Conservation (phyloP, 228 moss, liverwort and hornwort genomes). For the Sphagnum fallax region DNA sequence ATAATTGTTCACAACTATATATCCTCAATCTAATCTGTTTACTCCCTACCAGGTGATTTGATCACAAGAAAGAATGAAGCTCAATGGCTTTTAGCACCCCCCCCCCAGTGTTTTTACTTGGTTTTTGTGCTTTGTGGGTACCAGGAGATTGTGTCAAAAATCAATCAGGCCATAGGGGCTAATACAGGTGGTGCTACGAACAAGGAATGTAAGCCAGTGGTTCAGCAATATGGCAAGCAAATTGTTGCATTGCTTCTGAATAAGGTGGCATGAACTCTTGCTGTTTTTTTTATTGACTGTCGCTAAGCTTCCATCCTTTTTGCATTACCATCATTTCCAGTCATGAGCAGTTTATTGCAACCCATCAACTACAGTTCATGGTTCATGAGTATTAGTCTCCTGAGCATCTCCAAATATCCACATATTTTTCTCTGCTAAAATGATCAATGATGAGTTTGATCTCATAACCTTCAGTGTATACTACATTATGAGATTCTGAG, state of each 20-base stretch:
- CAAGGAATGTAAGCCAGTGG: conserved; percentile 82
- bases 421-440: background rate
- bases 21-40: background rate
- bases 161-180: conserved; percentile 88
- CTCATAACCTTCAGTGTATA: background rate
- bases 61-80: too few relatives aligned
- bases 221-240: conserved; percentile 71
- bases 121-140: background rate
- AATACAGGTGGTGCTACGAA: conserved; percentile 75
- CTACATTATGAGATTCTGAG: too few relatives aligned
- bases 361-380: background rate
- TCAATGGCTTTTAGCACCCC: too few relatives aligned
- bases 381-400: background rate
- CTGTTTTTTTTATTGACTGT: too few relatives aligned
- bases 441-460: background rate
- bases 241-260: conserved; percentile 66
- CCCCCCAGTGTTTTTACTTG: too few relatives aligned
- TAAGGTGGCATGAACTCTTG: conserved; percentile 32
- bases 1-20: too few relatives aligned
- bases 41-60: background rate
- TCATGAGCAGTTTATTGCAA: too few relatives aligned
- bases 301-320: too few relatives aligned
- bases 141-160: conserved; percentile 81
- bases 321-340: background rate
- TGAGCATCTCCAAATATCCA: background rate